phyloP scores from a whole-genome alignment of 2,329 filamentous ascomycete species.

The Colletotrichum musae region DNA sequence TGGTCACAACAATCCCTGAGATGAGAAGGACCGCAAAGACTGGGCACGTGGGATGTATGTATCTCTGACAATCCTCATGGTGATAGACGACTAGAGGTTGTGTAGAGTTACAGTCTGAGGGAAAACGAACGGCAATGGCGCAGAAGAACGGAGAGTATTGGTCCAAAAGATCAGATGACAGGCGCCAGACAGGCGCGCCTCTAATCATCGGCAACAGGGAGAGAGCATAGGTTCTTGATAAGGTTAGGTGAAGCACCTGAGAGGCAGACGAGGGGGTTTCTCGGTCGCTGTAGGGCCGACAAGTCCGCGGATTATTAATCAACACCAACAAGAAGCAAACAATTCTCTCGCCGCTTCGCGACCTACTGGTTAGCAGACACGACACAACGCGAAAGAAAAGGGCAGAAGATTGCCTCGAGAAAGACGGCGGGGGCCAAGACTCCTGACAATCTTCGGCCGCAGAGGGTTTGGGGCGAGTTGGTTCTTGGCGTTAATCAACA shows the following conservation, averaged over 20 bases:
- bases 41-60: slow-evolving; percentile 19
- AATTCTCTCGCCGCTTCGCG: background rate
- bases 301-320: background rate
- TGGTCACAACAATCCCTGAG: background rate
- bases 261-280: background rate
- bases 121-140: too few species aligned
- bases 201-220: background rate
- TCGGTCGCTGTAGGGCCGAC: slow-evolving; percentile 31
- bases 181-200: background rate
- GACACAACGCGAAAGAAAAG: background rate
- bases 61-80: background rate
- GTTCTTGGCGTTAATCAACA: slow-evolving; percentile 37
- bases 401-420: background rate
- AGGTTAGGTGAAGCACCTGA: slow-evolving; percentile 25
- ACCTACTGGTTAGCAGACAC: too few species aligned
- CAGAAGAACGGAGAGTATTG: background rate
- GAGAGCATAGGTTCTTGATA: slow-evolving; percentile 8
- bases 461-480: slow-evolving; percentile 12
- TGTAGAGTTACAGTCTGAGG: background rate
- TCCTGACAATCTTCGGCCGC: slow-evolving; percentile 25
- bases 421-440: slow-evolving; percentile 11
- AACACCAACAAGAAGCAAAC: background rate
- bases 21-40: slow-evolving; percentile 13
- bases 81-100: background rate
- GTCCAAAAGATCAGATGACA: slow-evolving; percentile 26